A percentile compares a stretch with the other conserved stretches of the same genome.
These are phyloP conservation scores for Chlamydomonas reinhardtii DNA, from an alignment of 163 green algal genomes.

Conservation along the genomic window DNA sequence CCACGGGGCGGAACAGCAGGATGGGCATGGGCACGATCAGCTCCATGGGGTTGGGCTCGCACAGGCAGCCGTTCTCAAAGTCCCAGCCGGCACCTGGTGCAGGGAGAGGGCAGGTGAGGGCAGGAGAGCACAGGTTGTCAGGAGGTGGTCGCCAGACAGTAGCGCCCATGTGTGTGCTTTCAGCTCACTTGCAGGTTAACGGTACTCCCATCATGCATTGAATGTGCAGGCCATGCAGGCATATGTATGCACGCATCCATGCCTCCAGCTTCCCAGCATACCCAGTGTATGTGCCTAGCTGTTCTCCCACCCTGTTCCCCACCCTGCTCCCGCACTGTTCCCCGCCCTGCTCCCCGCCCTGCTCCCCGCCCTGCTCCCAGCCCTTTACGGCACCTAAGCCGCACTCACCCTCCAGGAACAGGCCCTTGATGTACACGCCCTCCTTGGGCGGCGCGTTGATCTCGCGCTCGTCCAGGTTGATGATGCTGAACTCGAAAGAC, in stretches of 20 bases:
- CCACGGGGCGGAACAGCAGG: slow-evolving; percentile 84
- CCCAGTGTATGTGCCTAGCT: no score
- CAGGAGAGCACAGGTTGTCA: background rate
- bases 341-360: no score
- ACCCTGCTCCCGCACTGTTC: no score
- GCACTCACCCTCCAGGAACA: slow-evolving; percentile 82
- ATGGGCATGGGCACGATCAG: slow-evolving; percentile 91
- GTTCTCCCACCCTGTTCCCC: no score
- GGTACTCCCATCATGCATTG: no score
- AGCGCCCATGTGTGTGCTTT: no score
- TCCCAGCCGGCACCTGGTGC: slow-evolving; percentile 85
- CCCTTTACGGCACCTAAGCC: no score
- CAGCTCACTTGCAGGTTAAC: no score
- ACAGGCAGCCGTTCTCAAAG: slow-evolving; percentile 83
- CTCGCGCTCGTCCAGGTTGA: slow-evolving; percentile 82
- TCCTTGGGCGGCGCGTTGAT: slow-evolving; percentile 82
- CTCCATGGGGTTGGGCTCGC: slow-evolving; percentile 90
- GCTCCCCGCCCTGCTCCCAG: no score
- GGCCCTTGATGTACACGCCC: slow-evolving; percentile 88
- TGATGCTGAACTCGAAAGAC: slow-evolving; percentile 83
- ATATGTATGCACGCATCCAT: no score
- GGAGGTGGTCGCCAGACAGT: no score
- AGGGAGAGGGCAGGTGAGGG: background rate
- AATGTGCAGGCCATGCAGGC: background rate
- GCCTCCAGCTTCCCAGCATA: no score